Base-by-base conservation (phyloP, 192 early-diverging fungal genomes). In the Backusella psychrophila region DNA sequence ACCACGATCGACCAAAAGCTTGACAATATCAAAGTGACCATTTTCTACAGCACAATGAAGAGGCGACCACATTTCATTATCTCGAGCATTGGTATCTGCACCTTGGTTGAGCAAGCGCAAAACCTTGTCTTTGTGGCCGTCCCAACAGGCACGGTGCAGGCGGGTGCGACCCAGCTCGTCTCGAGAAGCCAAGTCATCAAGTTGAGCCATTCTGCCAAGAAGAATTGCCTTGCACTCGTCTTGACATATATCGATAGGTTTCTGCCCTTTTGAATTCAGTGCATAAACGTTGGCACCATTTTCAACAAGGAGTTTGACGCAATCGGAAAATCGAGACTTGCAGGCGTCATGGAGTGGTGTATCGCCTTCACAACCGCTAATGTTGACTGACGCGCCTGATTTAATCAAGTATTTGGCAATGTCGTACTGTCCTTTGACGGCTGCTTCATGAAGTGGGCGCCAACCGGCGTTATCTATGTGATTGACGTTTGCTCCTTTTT, bases 301-400 rank as follows among this genome's bases (percentile, higher is more conserved):
- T 6, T 82, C 71, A 4, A 90, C 73, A 33, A 90, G 73, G 1
- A 90, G 65, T 41, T 84, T 78, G 3, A 88, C 84, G 66, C 80
- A 81, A 33, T 86, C 85, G 6, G 78, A 73, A 73, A 84, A 85
- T 1, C 87, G 84, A 72, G 85, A 84, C 29, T 80, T 80, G 59
- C 83, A 84, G 8, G 90, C 89, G n/a, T 91, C 91, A 69, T 93
- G 91, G 19, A 93, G 78, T 9, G 90, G 89, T 34, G 91, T 93
- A 71, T 91, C 89, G 6, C 87, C 89, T 31, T 87, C 90, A 79
- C 88, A 89, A 2, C 90, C 90, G 38, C 85, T 86, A 1, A 87
- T 86, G 38, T 86, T 83, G 68, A 88, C 84, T 3, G 86, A 82
- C 1, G 87, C 91, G 2, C 90, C 89, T 29, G 83, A 86, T 21